These are phyloP conservation scores for Cucumis melo DNA, from an alignment of 306 rosid genomes.

Conservation along the genomic window DNA sequence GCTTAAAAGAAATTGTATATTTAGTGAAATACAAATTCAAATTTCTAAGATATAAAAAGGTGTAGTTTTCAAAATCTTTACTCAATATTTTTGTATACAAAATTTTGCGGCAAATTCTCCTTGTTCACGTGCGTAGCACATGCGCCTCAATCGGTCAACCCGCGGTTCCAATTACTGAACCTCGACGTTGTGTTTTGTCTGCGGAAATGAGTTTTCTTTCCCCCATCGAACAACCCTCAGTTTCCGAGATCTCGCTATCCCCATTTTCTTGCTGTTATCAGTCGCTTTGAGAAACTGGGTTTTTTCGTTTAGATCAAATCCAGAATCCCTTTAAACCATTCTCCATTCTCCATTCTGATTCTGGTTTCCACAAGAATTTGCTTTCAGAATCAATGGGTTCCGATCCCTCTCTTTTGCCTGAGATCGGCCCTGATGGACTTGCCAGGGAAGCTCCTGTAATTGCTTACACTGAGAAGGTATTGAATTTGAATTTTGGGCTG, in stretches of 20 bases:
- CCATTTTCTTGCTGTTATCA: neutral
- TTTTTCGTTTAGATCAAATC: neutral
- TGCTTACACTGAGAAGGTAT: constrained; percentile 81
- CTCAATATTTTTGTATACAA: neutral
- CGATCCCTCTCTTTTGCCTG: constrained; percentile 45
- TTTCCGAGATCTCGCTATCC: neutral
- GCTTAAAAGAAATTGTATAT: too few relatives aligned
- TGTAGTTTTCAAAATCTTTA: too few relatives aligned
- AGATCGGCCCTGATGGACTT: constrained; percentile 91
- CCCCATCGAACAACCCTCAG: neutral
- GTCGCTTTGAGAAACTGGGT: neutral
- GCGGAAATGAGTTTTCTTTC: neutral
- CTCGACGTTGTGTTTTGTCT: neutral
- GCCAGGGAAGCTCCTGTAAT: constrained; percentile 60
- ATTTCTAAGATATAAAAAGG: too few relatives aligned
- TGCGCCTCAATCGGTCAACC: neutral
- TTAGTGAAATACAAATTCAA: too few relatives aligned
- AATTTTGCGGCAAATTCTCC: neutral
- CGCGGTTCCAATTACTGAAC: neutral
- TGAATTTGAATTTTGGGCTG: neutral
- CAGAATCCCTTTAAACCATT: neutral
- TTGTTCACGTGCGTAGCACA: constrained; percentile 4
- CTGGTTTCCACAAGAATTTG: neutral
- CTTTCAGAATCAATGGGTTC: constrained; percentile 34
- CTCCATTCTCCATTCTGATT: neutral